These are phyloP conservation scores for Paecilomyces sp. DNA, from an alignment of 2,329 filamentous ascomycete genomes.

Conservation along the genomic window DNA sequence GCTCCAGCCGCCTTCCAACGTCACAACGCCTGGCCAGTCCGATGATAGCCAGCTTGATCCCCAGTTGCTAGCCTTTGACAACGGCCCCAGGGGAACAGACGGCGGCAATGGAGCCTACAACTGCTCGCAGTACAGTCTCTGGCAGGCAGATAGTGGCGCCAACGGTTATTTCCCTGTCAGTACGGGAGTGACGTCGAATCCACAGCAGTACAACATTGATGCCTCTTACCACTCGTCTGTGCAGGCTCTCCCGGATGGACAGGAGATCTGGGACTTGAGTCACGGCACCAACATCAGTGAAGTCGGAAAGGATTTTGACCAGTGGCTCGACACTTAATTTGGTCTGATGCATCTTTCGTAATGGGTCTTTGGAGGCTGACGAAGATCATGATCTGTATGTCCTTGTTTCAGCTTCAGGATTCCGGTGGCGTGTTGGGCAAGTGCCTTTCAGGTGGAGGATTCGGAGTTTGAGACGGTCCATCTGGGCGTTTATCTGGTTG, in stretches of 20 bases:
- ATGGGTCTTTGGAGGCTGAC: background rate
- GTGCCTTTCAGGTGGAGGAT: background rate
- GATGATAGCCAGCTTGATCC: constrained; percentile 35
- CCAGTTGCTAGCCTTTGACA: constrained; percentile 28
- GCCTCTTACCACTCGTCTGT: constrained; percentile 16
- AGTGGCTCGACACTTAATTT: constrained; percentile 31
- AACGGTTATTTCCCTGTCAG: constrained; percentile 12
- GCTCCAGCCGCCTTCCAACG: constrained; percentile 25
- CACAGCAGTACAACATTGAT: constrained; percentile 7
- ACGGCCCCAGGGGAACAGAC: constrained; percentile 10
- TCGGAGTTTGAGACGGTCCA: background rate
- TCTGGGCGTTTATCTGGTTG: background rate
- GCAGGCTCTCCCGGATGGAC: constrained; percentile 25
- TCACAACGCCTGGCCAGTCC: constrained; percentile 15
- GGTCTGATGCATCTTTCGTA: constrained; percentile 6
- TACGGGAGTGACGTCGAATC: constrained; percentile 9
- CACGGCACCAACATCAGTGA: constrained; percentile 29
- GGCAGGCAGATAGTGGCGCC: constrained; percentile 14
- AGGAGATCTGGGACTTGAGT: constrained; percentile 32
- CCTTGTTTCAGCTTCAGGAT: constrained; percentile 4
- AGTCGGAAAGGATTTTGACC: constrained; percentile 39
- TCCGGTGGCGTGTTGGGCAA: background rate
- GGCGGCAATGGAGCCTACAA: constrained; percentile 7
- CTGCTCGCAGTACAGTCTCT: constrained; percentile 13
- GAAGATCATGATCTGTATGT: constrained; percentile 7